These are phyloP conservation scores for Francoa sonchifolia DNA, from an alignment of 441 rosid genomes.

Conservation along the genomic window DNA sequence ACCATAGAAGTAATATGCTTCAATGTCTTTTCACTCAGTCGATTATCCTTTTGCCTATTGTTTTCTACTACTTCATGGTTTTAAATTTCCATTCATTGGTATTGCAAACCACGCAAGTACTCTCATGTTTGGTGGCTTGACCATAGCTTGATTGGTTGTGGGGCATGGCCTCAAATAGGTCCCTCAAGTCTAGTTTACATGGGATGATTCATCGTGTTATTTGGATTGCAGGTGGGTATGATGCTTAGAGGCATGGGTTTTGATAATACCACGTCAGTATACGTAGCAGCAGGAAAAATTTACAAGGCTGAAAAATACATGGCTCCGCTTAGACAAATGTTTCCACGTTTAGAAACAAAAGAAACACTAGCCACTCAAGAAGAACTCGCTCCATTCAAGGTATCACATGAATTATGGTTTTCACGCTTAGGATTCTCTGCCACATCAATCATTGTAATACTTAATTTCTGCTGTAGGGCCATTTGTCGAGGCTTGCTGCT, in stretches of 20 bases:
- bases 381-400: conserved; percentile 86
- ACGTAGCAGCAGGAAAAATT: conserved; percentile 84
- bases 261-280: conserved; percentile 61
- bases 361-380: conserved; percentile 64
- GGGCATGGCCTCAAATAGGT: too few species aligned
- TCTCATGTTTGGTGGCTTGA: too few species aligned
- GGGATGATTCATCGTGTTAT: conserved; percentile 8
- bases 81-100: too few species aligned
- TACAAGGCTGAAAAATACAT: conserved; percentile 75
- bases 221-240: conserved; percentile 70
- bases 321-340: conserved; percentile 86
- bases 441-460: conserved; percentile 14
- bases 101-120: too few species aligned
- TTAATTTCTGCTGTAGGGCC: conserved; percentile 44
- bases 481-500: conserved; percentile 87
- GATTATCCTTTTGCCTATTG: too few species aligned
- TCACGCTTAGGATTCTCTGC: background rate
- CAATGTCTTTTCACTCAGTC: too few species aligned
- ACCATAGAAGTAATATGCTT: too few species aligned
- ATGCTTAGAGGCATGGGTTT: conserved; percentile 99
- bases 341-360: conserved; percentile 84
- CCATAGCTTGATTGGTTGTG: too few species aligned
- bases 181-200: too few species aligned
- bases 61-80: too few species aligned
- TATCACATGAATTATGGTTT: conserved; percentile 15